Base-by-base conservation (phyloP, 179 eudicot species). In the Heliamphora ciliata region DNA sequence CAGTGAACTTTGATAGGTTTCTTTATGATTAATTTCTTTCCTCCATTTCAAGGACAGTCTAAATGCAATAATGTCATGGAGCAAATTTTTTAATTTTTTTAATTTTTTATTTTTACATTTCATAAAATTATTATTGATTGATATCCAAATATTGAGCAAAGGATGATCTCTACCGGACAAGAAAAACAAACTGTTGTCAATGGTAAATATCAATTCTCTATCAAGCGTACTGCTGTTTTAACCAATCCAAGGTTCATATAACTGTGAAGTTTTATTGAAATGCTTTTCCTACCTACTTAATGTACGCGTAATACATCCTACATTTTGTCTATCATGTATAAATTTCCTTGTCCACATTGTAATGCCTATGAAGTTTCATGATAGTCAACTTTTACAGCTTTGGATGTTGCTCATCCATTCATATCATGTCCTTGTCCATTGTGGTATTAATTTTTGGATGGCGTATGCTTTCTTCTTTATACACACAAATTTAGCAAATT, bases 131-230 rank as follows among this genome's bases (percentile, higher is more conserved):
- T 58, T 58, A 58, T 8, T 58, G 3, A 58, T 1, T 58, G 61
- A 13, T 15, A 58, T 8, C 11, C 61, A 58, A 58, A 10, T 58
- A 10, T 10, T 8, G 14, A 13, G 14, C 61, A 58, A 58, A 58
- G 14, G 14, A 8, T 8, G 11, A 58, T 58, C 2, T 13, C 61
- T 58, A 58, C 11, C 9, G 61, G 14, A 58, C 55, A 51, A 51
- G 55, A 51, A 4, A 51, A 51, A 51, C 7, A 4, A 51, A 7
- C 55, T 58, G 0, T 51, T 52, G 40, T 74, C 51, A 2, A 11
- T 74, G 59, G 58, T 74, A 74, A 74, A 15, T 74, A n/a, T 72
- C 40, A 72, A 54, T 47, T 71, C 8, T 14, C 44, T 52, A 48
- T 51, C 8, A 5, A 52, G 59, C 60, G 51, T 74, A 7, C 8